phyloP scores from a whole-genome alignment of 345 rosid genomes.

The Hypericum androsaemum region DNA sequence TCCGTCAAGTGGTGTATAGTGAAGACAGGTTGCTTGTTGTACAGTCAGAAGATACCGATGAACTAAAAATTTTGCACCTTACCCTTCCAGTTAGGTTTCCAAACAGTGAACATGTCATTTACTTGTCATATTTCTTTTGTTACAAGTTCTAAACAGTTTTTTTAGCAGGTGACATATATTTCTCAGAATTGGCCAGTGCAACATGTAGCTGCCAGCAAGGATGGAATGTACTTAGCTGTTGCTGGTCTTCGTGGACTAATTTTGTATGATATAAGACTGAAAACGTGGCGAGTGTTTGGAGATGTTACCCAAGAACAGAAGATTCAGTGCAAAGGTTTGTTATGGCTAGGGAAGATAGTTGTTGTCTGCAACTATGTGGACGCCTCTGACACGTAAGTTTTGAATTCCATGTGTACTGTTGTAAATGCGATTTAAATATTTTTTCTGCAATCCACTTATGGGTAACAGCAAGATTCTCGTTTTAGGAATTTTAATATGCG shows the following conservation, averaged over 20 bases:
- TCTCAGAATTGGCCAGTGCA: slow-evolving; percentile 99
- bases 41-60: slow-evolving; percentile 92
- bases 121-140: slow-evolving; percentile 10
- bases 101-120: slow-evolving; percentile 9
- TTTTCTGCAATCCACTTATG: too few relatives aligned
- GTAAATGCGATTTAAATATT: too few relatives aligned
- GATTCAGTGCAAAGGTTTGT: slow-evolving; percentile 88
- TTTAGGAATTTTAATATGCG: too few relatives aligned
- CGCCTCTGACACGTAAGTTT: slow-evolving; percentile 66
- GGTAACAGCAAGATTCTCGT: too few relatives aligned
- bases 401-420: slow-evolving; percentile 8
- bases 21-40: slow-evolving; percentile 94
- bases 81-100: slow-evolving; percentile 75
- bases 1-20: slow-evolving; percentile 88
- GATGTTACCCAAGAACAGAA: slow-evolving; percentile 91
- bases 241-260: slow-evolving; percentile 94
- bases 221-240: slow-evolving; percentile 87
- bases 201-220: slow-evolving; percentile 96
- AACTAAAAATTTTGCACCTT: slow-evolving; percentile 77
- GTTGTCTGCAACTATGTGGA: slow-evolving; percentile 85
- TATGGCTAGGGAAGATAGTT: slow-evolving; percentile 91
- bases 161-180: slow-evolving; percentile 66
- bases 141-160: slow-evolving; percentile 22
- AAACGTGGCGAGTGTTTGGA: slow-evolving; percentile 94
- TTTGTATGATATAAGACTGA: slow-evolving; percentile 67